A percentile compares a stretch with the other conserved stretches of the same genome.
Evolutionary conservation across 1,284 basidiomycete genomes (phyloP).

Genomic region (Papiliotrema flavescens): DNA sequence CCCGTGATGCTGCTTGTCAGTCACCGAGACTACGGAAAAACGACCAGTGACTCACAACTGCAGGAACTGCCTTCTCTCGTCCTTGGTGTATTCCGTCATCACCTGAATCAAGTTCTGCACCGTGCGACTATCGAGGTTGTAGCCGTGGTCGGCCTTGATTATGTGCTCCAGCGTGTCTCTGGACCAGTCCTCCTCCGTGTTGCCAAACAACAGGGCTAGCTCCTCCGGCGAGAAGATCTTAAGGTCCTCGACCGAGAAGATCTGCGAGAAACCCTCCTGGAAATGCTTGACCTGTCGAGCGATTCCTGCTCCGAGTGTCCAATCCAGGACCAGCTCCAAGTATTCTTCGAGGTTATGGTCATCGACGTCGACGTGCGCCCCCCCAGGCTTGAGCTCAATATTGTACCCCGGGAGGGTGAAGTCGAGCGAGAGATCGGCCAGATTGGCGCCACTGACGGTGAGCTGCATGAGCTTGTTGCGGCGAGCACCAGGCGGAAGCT

Average conservation of each 20-base stretch:
- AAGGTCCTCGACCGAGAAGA: conserved; percentile 87
- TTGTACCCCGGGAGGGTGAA: conserved; percentile 95
- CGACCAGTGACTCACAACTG: conserved; percentile 60
- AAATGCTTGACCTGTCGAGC: conserved; percentile 76
- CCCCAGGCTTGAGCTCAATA: conserved; percentile 81
- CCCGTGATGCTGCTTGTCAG: conserved; percentile 67
- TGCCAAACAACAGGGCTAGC: conserved; percentile 88
- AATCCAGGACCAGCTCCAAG: conserved; percentile 71
- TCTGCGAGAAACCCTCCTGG: conserved; percentile 81
- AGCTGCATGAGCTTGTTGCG: conserved; percentile 43
- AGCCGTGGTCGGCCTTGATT: conserved; percentile 97
- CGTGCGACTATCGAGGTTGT: conserved; percentile 86
- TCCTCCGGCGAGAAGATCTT: conserved; percentile 92
- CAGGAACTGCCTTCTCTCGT: conserved; percentile 78
- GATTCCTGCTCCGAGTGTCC: conserved; percentile 73
- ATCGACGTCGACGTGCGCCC: conserved; percentile 73
- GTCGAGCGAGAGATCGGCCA: conserved; percentile 87
- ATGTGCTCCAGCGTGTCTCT: conserved; percentile 81
- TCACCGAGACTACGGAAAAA: neutral
- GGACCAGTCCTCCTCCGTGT: conserved; percentile 92
- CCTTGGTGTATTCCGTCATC: conserved; percentile 73
- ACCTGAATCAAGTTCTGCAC: conserved; percentile 83
- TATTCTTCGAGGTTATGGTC: conserved; percentile 86
- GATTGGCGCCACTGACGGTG: conserved; percentile 55
- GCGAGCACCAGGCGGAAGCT: conserved; percentile 26